These are phyloP conservation scores for Mariannaea sp. DNA, from an alignment of 2,329 filamentous ascomycete genomes.

Conservation along the genomic window DNA sequence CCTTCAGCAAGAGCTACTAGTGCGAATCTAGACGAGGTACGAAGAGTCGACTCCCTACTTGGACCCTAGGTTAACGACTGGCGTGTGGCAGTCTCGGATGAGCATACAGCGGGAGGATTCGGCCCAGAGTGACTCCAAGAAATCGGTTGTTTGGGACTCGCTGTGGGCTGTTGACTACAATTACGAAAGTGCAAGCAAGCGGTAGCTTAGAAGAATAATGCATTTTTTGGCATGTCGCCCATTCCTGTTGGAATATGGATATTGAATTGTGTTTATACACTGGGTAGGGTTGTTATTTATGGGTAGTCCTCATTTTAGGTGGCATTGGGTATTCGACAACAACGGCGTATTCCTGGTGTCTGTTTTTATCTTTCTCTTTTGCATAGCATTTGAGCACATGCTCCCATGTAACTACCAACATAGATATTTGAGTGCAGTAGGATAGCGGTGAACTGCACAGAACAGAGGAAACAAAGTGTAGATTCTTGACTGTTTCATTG, in stretches of 20 bases:
- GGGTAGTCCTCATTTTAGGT: conserved; percentile 18
- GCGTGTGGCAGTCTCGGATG: conserved; percentile 36
- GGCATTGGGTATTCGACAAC: conserved; percentile 20
- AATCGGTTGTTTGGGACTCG: conserved; percentile 64
- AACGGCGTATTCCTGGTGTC: conserved; percentile 21
- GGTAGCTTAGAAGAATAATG: conserved; percentile 22
- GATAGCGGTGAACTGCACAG: conserved; percentile 11
- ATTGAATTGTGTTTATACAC: neutral
- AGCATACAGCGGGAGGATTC: conserved; percentile 47
- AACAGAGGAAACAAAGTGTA: conserved; percentile 4
- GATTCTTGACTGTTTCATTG: neutral
- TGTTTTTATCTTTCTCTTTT: conserved; percentile 19
- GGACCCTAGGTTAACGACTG: conserved; percentile 50
- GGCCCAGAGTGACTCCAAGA: conserved; percentile 50
- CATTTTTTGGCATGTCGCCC: conserved; percentile 7
- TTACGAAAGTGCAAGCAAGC: conserved; percentile 51
- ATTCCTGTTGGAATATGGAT: neutral
- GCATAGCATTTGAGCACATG: too few relatives aligned
- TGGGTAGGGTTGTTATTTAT: conserved; percentile 7
- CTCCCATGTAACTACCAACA: conserved; percentile 11
- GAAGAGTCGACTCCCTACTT: conserved; percentile 56
- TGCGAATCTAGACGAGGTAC: conserved; percentile 55
- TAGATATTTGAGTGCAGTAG: conserved; percentile 17
- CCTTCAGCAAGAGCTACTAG: conserved; percentile 30
- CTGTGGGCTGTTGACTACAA: conserved; percentile 66